phyloP scores from a whole-genome alignment of 2,329 filamentous ascomycete genomes.

The Diaporthe sp. region DNA sequence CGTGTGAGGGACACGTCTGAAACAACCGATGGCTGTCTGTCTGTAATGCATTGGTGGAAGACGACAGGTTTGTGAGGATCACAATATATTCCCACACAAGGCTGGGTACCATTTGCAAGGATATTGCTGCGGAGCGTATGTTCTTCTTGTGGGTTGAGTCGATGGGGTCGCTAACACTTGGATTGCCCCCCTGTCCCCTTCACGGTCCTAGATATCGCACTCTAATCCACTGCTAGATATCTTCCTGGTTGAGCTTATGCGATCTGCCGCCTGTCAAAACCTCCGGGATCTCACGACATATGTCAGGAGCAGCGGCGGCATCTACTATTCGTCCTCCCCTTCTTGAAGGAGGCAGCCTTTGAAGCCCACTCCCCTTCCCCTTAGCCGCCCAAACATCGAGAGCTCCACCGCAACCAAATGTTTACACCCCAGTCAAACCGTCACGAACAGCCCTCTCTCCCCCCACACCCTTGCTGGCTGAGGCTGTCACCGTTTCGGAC shows the following conservation, averaged over 20 bases:
- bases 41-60: not conserved
- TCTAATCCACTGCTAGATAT: not conserved
- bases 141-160: not conserved
- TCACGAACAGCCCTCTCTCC: not conserved
- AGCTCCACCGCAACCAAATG: constrained; percentile 14
- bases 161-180: not conserved
- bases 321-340: not conserved
- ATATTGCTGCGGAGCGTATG: not conserved
- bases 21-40: not conserved
- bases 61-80: not conserved
- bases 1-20: constrained; percentile 3
- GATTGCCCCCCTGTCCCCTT: not conserved
- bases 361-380: not conserved
- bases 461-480: not conserved
- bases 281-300: not conserved
- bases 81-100: not conserved
- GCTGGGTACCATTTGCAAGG: not conserved
- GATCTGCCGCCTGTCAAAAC: not conserved
- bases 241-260: not conserved
- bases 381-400: not conserved
- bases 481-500: constrained; percentile 20
- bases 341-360: not conserved
- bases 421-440: constrained; percentile 1
- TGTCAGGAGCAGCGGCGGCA: not conserved
- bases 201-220: not conserved